Conservation (phyloP, 129 eudicot species). For the Glebionis coronaria region DNA sequence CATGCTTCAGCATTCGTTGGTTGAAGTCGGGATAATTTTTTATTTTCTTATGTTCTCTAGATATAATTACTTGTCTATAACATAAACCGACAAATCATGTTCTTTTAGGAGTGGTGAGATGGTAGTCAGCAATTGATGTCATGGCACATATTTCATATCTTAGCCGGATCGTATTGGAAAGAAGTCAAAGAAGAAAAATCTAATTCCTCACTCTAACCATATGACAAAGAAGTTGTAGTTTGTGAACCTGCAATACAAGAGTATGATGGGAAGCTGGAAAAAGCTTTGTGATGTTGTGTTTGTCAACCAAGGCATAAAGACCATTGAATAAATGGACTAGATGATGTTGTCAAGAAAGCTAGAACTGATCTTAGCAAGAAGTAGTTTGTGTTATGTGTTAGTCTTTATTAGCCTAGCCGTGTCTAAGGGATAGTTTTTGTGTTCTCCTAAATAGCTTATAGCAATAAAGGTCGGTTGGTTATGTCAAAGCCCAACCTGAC, state of each 20-base stretch:
- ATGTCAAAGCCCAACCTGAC: no score
- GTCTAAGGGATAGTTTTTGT: no score
- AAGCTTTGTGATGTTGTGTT: slow-evolving; percentile 68
- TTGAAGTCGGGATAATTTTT: no score
- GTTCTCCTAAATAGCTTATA: no score
- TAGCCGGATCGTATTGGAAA: slow-evolving; percentile 37
- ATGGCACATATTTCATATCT: not conserved
- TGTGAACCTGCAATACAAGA: slow-evolving; percentile 87
- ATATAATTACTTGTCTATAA: no score
- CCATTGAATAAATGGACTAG: slow-evolving; percentile 88
- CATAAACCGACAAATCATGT: no score
- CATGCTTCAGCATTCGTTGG: no score
- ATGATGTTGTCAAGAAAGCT: slow-evolving; percentile 93
- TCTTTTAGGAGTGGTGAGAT: not conserved
- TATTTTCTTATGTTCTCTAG: no score
- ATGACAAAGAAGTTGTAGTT: slow-evolving; percentile 77
- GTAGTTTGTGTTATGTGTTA: no score
- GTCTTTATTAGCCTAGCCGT: no score
- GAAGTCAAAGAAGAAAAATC: slow-evolving; percentile 82
- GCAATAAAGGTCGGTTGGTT: no score
- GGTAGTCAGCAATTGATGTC: not conserved
- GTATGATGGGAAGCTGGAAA: slow-evolving; percentile 99
- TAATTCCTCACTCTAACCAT: slow-evolving; percentile 80
- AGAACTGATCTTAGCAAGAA: slow-evolving; percentile 85
- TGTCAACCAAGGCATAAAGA: slow-evolving; percentile 94